Percentiles rank a stretch among this genome's conserved stretches.
Evolutionary conservation across 2,329 filamentous ascomycete species (phyloP).

Genomic region (Bipolaris victoriae): DNA sequence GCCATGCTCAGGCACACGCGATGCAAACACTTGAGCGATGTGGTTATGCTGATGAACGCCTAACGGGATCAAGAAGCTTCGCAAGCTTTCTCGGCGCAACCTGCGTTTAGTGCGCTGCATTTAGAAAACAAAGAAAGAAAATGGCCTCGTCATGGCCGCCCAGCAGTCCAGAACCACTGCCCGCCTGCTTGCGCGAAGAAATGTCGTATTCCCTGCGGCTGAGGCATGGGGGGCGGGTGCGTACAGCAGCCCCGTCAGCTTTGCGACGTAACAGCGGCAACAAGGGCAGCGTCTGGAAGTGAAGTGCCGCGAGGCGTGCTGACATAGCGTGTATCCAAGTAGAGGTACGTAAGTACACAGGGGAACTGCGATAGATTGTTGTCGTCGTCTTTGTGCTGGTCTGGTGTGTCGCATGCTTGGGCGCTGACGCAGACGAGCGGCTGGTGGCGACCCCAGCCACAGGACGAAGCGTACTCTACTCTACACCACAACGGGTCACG

Average conservation of each 20-base stretch:
- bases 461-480: background rate
- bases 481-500: constrained; percentile 24
- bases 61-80: constrained; percentile 10
- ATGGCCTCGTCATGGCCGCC: constrained; percentile 13
- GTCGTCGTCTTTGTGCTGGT: too few species aligned
- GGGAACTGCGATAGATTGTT: too few species aligned
- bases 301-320: background rate
- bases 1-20: constrained; percentile 1
- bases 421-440: background rate
- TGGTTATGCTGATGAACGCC: constrained; percentile 14
- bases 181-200: too few species aligned
- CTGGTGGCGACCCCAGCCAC: background rate
- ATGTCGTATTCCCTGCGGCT: constrained; percentile 19
- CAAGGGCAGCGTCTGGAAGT: background rate
- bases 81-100: constrained; percentile 11
- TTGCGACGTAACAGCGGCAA: background rate
- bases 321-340: background rate
- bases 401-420: too few species aligned
- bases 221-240: background rate
- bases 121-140: background rate
- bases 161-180: constrained; percentile 8
- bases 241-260: background rate
- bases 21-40: background rate
- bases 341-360: too few species aligned
- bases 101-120: constrained; percentile 11